phyloP scores from a whole-genome alignment of 148 eudicot genomes.

The Linanthus parryae region DNA sequence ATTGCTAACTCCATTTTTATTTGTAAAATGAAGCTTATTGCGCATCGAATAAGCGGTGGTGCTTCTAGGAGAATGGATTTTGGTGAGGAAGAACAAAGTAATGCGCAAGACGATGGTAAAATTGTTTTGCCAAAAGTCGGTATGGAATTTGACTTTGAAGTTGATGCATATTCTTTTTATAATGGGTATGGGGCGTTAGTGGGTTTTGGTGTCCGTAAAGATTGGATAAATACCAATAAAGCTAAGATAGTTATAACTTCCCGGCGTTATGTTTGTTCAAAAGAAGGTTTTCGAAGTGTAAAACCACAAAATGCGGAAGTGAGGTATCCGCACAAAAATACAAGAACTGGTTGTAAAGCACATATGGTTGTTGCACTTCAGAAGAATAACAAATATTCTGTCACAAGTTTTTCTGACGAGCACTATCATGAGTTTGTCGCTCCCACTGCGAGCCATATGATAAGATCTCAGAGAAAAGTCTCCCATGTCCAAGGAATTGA shows the following conservation, averaged over 20 bases:
- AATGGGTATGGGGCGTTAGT: constrained; percentile 30
- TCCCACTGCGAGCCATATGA: constrained; percentile 3
- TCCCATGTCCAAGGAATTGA: constrained; percentile 2
- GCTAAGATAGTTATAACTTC: constrained; percentile 31
- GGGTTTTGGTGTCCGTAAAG: constrained; percentile 31
- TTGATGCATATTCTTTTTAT: constrained; percentile 27
- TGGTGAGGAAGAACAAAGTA: too few relatives aligned
- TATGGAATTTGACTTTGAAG: constrained; percentile 30
- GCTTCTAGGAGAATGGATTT: too few relatives aligned
- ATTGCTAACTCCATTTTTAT: too few relatives aligned
- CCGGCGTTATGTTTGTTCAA: constrained; percentile 33
- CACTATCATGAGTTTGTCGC: constrained; percentile 24
- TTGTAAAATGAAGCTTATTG: too few relatives aligned
- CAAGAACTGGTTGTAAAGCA: constrained; percentile 39
- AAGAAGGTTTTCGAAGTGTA: constrained; percentile 33
- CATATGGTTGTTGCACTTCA: constrained; percentile 34
- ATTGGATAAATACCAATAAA: constrained; percentile 36
- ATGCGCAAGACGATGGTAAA: too few relatives aligned
- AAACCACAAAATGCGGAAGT: constrained; percentile 29
- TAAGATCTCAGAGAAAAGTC: neutral
- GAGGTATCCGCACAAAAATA: constrained; percentile 33
- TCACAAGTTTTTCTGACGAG: constrained; percentile 21
- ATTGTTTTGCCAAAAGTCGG: too few relatives aligned
- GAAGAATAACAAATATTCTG: constrained; percentile 23
- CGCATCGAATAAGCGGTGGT: too few relatives aligned